Percentiles rank a stretch among this genome's conserved stretches.
Conservation (phyloP, 163 green algal genomes). For the Chloromonas sp. region DNA sequence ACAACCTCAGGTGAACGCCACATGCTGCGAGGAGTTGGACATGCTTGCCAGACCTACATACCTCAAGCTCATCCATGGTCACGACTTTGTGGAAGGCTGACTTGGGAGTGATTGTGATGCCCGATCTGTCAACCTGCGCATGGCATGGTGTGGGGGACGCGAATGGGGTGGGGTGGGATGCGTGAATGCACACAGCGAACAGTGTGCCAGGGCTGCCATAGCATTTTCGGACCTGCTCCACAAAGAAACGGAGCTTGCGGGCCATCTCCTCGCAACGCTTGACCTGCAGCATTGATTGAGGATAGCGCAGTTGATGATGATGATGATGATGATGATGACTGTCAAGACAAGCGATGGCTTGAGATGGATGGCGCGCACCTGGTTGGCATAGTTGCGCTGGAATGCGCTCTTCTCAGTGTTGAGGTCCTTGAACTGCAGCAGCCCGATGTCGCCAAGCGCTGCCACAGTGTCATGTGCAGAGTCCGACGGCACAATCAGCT, state of each 20-base stretch:
- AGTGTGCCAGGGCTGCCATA: no score
- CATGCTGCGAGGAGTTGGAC: no score
- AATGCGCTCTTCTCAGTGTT: conserved; percentile 90
- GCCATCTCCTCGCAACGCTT: conserved; percentile 97
- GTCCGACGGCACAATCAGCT: conserved; percentile 88
- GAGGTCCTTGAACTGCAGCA: conserved; percentile 97
- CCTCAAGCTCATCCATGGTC: conserved; percentile 88
- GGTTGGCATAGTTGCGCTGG: conserved; percentile 88
- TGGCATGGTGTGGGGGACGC: no score
- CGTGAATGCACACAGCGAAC: no score
- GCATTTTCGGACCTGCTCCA: conserved; percentile 52
- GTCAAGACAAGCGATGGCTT: neutral
- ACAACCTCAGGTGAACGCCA: no score
- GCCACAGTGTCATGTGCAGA: conserved; percentile 86
- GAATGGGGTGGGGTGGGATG: no score
- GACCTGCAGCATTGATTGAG: conserved; percentile 60
- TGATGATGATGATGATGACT: neutral
- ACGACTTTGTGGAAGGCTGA: neutral
- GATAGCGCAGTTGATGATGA: neutral
- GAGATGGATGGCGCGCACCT: conserved; percentile 47
- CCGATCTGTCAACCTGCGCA: conserved; percentile 54
- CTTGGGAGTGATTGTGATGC: conserved; percentile 25
- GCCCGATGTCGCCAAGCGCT: conserved; percentile 79
- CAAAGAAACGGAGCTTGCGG: conserved; percentile 90
- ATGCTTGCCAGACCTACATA: conserved; percentile 14